Conservation (phyloP, 2,329 filamentous ascomycete genomes). For the Karstenula rhodostoma region DNA sequence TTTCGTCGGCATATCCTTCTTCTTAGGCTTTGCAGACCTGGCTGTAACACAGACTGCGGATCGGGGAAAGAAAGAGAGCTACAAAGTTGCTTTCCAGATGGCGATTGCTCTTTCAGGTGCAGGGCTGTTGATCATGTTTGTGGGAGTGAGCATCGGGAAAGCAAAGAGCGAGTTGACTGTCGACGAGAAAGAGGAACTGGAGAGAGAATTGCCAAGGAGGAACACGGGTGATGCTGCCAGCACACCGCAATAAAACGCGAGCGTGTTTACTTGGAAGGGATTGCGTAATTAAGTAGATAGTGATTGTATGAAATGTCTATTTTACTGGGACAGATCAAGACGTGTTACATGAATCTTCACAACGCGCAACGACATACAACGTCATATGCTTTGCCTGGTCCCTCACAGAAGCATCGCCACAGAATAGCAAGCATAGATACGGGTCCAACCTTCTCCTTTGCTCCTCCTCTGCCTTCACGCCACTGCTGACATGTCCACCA, state of each 20-base stretch:
- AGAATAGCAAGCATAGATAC: no score
- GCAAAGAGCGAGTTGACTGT: constrained; percentile 46
- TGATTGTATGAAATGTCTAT: neutral
- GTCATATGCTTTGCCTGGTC: no score
- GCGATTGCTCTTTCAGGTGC: constrained; percentile 38
- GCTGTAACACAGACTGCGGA: constrained; percentile 44
- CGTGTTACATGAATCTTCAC: no score
- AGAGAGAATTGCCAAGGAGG: constrained; percentile 37
- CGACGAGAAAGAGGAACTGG: constrained; percentile 42
- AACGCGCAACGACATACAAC: no score
- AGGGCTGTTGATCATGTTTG: constrained; percentile 45
- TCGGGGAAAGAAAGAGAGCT: constrained; percentile 40
- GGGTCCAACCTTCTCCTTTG: no score
- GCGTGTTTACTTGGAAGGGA: neutral
- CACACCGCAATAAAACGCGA: neutral
- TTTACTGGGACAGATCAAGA: neutral
- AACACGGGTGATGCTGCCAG: constrained; percentile 8
- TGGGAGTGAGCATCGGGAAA: constrained; percentile 49
- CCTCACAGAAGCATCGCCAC: no score
- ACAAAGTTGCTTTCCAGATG: constrained; percentile 50
- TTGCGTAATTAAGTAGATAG: neutral
- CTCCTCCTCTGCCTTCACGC: no score
- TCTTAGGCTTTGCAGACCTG: constrained; percentile 47
- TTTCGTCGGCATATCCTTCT: constrained; percentile 48
- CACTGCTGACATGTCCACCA: neutral